Percentiles rank a stretch among this genome's conserved stretches.
Evolutionary conservation across 257 asterid genomes (phyloP).

Genomic region (Solanum ahanhuiri): DNA sequence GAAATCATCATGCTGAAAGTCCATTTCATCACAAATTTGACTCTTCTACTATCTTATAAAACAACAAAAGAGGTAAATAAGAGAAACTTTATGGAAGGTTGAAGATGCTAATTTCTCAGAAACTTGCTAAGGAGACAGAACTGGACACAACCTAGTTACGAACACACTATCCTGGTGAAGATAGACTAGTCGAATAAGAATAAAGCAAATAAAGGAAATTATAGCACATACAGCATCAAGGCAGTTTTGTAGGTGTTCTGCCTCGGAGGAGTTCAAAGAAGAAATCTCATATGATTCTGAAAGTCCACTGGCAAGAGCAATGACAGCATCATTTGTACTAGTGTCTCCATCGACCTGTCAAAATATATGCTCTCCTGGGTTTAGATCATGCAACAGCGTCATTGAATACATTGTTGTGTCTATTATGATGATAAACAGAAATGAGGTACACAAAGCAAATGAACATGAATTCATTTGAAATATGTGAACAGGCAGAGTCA

Average conservation of each 20-base stretch:
- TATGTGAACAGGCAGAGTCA: background rate
- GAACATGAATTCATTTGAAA: background rate
- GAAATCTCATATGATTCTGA: slow-evolving; percentile 72
- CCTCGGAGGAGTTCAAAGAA: slow-evolving; percentile 55
- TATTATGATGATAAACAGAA: background rate
- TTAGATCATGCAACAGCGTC: background rate
- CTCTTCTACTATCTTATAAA: background rate
- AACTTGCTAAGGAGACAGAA: background rate
- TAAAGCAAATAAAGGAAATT: background rate
- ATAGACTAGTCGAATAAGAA: background rate
- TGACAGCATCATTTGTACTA: slow-evolving; percentile 93
- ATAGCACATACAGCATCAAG: slow-evolving; percentile 75
- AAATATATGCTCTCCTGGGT: slow-evolving; percentile 10
- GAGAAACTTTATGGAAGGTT: background rate
- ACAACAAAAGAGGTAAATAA: background rate
- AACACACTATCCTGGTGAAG: background rate
- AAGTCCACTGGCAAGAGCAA: slow-evolving; percentile 98
- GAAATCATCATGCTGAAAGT: background rate
- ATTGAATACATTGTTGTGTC: background rate
- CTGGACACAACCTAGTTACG: background rate
- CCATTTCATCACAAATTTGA: background rate
- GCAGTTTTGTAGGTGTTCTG: slow-evolving; percentile 72
- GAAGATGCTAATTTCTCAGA: background rate
- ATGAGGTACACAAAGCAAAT: background rate
- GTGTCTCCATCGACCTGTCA: slow-evolving; percentile 94